These are phyloP conservation scores for Chlamydomonas sp. DNA, from an alignment of 139 green algal genomes.

Conservation along the genomic window DNA sequence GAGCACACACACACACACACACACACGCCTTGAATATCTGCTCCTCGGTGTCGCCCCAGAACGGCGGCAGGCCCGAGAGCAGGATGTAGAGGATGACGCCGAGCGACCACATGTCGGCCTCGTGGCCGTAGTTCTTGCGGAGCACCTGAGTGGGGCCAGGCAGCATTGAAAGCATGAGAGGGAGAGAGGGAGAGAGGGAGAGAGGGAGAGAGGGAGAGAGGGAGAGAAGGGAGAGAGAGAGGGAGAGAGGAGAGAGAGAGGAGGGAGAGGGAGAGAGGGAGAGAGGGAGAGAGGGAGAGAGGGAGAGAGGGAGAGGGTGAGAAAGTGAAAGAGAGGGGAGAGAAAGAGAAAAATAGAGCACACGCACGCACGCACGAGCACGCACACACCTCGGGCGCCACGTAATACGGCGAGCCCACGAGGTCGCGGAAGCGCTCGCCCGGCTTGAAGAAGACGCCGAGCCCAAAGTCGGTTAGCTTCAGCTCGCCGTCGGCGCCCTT, in stretches of 20 bases:
- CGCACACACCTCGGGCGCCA: constrained; percentile 64
- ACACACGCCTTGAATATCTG: constrained; percentile 52
- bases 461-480: constrained; percentile 71
- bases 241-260: not conserved
- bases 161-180: too few species aligned
- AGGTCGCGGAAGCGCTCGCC: constrained; percentile 77
- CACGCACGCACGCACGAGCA: too few species aligned
- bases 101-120: constrained; percentile 79
- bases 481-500: constrained; percentile 55
- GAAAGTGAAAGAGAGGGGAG: too few species aligned
- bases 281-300: too few species aligned
- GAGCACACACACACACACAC: too few species aligned
- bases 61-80: constrained; percentile 77
- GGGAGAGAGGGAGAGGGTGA: too few species aligned
- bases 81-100: constrained; percentile 91
- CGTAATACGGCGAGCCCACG: constrained; percentile 85
- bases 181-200: constrained; percentile 19
- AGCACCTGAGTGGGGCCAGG: constrained; percentile 40
- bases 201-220: not conserved
- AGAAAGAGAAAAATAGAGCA: too few species aligned
- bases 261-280: too few species aligned
- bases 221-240: not conserved
- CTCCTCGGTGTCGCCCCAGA: constrained; percentile 74
- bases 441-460: constrained; percentile 79
- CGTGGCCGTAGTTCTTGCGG: constrained; percentile 57